Percentiles rank a stretch among this genome's conserved stretches.
Conservation (phyloP, 768 basidiomycete genomes). For the Lactifluus pinguis region DNA sequence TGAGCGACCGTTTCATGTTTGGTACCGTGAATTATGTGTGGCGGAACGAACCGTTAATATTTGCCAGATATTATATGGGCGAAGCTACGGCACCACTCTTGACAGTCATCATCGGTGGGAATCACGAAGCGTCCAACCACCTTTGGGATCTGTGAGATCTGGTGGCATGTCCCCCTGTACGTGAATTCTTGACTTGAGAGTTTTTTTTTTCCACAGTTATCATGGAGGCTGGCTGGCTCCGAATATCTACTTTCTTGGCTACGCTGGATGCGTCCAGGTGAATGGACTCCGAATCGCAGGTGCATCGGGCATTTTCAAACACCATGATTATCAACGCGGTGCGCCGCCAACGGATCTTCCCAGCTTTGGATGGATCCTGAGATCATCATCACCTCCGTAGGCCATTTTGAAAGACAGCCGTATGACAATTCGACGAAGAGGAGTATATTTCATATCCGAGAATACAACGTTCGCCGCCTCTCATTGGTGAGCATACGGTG, state of each 20-base stretch:
- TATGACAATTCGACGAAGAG: slow-evolving; percentile 65
- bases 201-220: slow-evolving; percentile 42
- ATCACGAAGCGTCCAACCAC: slow-evolving; percentile 96
- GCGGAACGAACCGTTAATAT: not conserved
- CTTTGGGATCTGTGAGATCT: slow-evolving; percentile 83
- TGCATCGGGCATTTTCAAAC: slow-evolving; percentile 86
- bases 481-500: slow-evolving; percentile 45
- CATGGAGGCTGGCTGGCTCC: slow-evolving; percentile 96
- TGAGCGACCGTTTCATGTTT: slow-evolving; percentile 23
- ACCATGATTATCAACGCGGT: slow-evolving; percentile 65
- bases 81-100: slow-evolving; percentile 50
- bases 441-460: slow-evolving; percentile 85
- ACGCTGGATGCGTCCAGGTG: slow-evolving; percentile 80
- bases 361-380: slow-evolving; percentile 11
- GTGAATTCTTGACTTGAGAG: slow-evolving; percentile 8
- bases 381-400: slow-evolving; percentile 29
- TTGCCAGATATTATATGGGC: slow-evolving; percentile 43
- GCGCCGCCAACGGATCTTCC: not conserved
- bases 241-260: slow-evolving; percentile 93
- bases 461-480: slow-evolving; percentile 72
- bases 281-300: slow-evolving; percentile 87
- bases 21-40: not conserved
- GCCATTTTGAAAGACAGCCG: slow-evolving; percentile 75
- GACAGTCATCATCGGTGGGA: slow-evolving; percentile 94
- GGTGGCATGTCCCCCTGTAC: not conserved